A percentile compares a stretch with the other conserved stretches of the same genome.
These are phyloP conservation scores for Puccinia horiana DNA, from an alignment of 1,284 basidiomycete genomes.

Conservation along the genomic window DNA sequence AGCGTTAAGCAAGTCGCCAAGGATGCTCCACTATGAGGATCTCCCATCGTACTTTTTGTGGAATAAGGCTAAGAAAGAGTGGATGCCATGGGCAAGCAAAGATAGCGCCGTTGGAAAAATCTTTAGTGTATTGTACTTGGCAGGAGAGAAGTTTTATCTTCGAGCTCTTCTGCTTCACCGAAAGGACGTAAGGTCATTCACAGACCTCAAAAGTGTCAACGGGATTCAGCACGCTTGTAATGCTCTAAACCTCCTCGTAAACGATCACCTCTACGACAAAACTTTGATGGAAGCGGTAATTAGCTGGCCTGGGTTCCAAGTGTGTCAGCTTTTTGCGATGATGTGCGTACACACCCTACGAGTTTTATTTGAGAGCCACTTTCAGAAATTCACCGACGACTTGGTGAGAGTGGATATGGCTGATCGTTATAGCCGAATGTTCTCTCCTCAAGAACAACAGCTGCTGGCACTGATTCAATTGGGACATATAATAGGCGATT, in stretches of 20 bases:
- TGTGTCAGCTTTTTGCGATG: too few species aligned
- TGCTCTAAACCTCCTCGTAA: slow-evolving; percentile 59
- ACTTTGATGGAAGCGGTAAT: slow-evolving; percentile 61
- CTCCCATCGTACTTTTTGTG: slow-evolving; percentile 14
- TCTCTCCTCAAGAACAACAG: too few species aligned
- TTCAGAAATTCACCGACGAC: slow-evolving; percentile 5
- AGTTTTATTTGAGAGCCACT: slow-evolving; percentile 60
- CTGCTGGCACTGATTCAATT: too few species aligned
- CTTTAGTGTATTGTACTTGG: slow-evolving; percentile 58
- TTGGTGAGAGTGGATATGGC: slow-evolving; percentile 54
- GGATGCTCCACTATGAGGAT: neutral
- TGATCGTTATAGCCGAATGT: slow-evolving; percentile 56
- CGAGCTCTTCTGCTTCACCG: slow-evolving; percentile 59
- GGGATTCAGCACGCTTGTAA: slow-evolving; percentile 59
- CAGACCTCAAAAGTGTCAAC: slow-evolving; percentile 54
- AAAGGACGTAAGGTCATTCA: slow-evolving; percentile 60
- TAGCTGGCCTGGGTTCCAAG: slow-evolving; percentile 60
- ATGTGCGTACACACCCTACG: slow-evolving; percentile 59
- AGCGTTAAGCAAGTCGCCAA: neutral
- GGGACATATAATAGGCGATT: too few species aligned
- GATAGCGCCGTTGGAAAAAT: slow-evolving; percentile 60
- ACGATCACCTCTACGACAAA: slow-evolving; percentile 59
- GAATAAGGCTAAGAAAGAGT: neutral
- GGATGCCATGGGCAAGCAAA: slow-evolving; percentile 53
- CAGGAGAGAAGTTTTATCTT: slow-evolving; percentile 61